Evolutionary conservation across 108 stramenopile species (phyloP).

Genomic region (Nitzschia sp.): DNA sequence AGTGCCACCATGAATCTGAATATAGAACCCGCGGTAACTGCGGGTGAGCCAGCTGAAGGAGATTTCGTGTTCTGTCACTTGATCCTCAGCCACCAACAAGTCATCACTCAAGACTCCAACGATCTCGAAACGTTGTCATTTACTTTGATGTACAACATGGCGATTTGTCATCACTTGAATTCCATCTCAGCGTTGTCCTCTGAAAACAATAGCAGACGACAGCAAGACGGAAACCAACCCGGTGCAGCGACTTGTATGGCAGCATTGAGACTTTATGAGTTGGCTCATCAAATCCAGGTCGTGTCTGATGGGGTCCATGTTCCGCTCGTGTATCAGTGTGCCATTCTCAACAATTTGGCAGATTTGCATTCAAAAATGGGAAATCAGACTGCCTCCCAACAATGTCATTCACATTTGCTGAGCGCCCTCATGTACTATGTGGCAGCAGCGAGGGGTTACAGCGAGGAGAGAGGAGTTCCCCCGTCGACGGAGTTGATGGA

Average conservation of each 20-base stretch:
- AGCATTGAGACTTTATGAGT: slow-evolving; percentile 1
- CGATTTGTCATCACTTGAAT: neutral
- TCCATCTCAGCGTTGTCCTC: no score
- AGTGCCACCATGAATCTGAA: no score
- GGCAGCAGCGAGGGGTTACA: neutral
- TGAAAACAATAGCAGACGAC: no score
- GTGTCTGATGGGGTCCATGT: neutral
- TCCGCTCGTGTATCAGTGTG: neutral
- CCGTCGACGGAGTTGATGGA: no score
- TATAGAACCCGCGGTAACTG: neutral
- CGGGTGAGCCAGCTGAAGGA: neutral
- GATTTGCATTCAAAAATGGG: neutral
- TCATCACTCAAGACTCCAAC: neutral
- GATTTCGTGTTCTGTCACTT: neutral
- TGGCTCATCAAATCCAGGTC: neutral
- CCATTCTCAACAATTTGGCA: slow-evolving; percentile 7
- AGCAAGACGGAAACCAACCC: no score
- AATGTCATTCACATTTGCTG: neutral
- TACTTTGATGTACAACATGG: neutral
- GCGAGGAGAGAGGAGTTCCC: no score
- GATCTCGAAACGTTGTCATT: neutral
- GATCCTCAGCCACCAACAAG: neutral
- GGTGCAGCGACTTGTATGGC: no score
- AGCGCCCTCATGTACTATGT: slow-evolving; percentile 5
- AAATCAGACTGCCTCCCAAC: neutral